These are phyloP conservation scores for Globisporangium nagaii DNA, from an alignment of 352 stramenopile genomes.

Conservation along the genomic window DNA sequence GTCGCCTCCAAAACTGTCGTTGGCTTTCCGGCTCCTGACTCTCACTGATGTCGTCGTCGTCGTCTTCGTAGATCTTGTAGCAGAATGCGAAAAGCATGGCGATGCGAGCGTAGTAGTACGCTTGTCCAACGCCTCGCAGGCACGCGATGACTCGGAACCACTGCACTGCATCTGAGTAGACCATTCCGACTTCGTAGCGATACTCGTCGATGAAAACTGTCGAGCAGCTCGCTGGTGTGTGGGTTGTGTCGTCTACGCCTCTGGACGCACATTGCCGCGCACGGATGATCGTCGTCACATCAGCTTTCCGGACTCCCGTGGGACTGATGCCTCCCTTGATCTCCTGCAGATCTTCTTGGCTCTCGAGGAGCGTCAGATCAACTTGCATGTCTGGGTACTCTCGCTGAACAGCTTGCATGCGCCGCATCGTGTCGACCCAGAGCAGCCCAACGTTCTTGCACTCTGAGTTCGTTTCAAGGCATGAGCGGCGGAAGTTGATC, in stretches of 20 bases:
- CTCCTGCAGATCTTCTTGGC: conserved; percentile 5
- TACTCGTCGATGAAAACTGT: conserved; percentile 14
- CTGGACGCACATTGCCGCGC: conserved; percentile 1
- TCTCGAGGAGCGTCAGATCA: conserved; percentile 10
- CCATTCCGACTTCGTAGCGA: conserved; percentile 16
- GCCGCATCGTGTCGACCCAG: conserved; percentile 1
- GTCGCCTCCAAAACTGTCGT: neutral
- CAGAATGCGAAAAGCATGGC: conserved; percentile 5
- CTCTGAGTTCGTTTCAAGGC: neutral
- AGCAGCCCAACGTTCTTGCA: neutral
- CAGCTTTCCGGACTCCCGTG: conserved; percentile 7
- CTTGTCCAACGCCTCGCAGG: conserved; percentile 15
- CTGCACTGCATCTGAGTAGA: conserved; percentile 4
- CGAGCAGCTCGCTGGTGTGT: neutral
- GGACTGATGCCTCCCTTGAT: conserved; percentile 6
- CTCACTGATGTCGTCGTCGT: neutral
- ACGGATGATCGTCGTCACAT: conserved; percentile 15
- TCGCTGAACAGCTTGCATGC: neutral
- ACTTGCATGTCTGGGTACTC: neutral
- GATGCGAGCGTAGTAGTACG: conserved; percentile 10
- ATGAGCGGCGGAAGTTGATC: conserved; percentile 4
- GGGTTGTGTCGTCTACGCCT: neutral
- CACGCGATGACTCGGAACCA: conserved; percentile 25
- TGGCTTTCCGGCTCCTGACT: neutral
- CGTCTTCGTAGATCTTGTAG: neutral